Base-by-base conservation (phyloP, 805 yeast species). In the Lipomyces kockii region DNA sequence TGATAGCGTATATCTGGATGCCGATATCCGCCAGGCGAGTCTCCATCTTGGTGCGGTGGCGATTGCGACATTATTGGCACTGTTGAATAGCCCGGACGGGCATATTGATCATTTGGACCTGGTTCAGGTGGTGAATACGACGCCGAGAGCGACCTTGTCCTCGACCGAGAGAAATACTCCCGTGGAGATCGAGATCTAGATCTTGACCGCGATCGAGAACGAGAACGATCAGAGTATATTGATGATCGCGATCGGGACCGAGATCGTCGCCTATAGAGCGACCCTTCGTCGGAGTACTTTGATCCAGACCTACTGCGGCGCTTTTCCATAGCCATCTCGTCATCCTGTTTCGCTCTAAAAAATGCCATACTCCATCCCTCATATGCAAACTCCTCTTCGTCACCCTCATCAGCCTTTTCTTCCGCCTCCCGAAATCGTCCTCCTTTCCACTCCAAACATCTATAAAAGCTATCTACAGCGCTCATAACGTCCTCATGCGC, bases 381-480 rank as follows among this genome's bases (percentile, higher is more conserved):
- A 34, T 66, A 66, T 29, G 46, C 61, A 54, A 60, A 57, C 39
- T 43, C 29, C 58, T 54, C 60, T 34, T 61, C 46, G n/a, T 37
- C 39, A 7, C 5, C 37, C 39, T 61, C 62, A 12, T 58, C 56
- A 3, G 60, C 56, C 34, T 20, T 25, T 29, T 61, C 63, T 9
- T 62, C 56, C 9, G 60, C 56, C 39, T 65, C 69, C 14, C 43
- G 43, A 46, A 66, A 66, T 14, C 22, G 32, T 8, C 62, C 60
- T 12, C 58, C 49, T 6, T 43, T 20, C 55, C 62, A 25, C 22
- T 69, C 59, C 37, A 56, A 46, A 9, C 58, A 20, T 25, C 32
- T 59, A 37, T 65, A 71, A 51, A 65, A 61, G 60, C 62, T 32
- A 32, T 70, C 67, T 34, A 68, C 61, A 27, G 65, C 65, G 27